Base-by-base conservation (phyloP, 2,329 filamentous ascomycete genomes). In the Cladosporium cucumerinum region DNA sequence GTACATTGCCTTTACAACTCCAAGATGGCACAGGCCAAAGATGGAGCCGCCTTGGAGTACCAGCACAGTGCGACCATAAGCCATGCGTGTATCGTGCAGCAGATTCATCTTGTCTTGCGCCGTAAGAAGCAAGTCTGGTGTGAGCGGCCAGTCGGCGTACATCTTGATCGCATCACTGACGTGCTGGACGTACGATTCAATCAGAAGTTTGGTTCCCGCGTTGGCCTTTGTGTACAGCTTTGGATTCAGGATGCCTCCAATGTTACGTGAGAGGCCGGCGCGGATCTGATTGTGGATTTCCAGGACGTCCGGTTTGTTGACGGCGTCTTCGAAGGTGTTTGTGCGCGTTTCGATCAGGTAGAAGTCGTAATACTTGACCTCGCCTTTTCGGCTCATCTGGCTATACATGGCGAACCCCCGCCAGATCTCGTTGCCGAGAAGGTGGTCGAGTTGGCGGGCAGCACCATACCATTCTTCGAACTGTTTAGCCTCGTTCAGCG, bases 1-100 rank as follows among this genome's bases (percentile, higher is more conserved):
- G 77, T 93, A 91, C 48, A 97, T 80, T 1, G 93, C 93, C 74
- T 94, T 96, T 46, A 96, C 91, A 6, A 97, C 92, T 7, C 93
- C 93, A 5, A 97, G 77, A 77, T 97, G 94, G 72, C 92, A 97
- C 11, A 97, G 80, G 1, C 93, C 93, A 72, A 97, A 97, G 65
- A 96, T 94, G 49, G 92, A 91, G 16, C 94, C 93, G 57, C 93
- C 93, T 75, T 97, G 93, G 1, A 97, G 79, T 5, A 97, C 89
- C 26, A 97, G 82, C 0, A 91, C 93, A 64, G 89, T 95, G 69
- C 93, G 85, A 11, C 93, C 94, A 78, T 96, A 96, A 0, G 92
- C 91, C 75, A 95, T 92, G 12, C 93, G 85, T 11, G 92, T 92
- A 77, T 96, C 92, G 72, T 95, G 91, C 61, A 97, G 82, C 64